Evolutionary conservation across 1,284 basidiomycete species (phyloP).

Genomic region (Thelephora terrestris): DNA sequence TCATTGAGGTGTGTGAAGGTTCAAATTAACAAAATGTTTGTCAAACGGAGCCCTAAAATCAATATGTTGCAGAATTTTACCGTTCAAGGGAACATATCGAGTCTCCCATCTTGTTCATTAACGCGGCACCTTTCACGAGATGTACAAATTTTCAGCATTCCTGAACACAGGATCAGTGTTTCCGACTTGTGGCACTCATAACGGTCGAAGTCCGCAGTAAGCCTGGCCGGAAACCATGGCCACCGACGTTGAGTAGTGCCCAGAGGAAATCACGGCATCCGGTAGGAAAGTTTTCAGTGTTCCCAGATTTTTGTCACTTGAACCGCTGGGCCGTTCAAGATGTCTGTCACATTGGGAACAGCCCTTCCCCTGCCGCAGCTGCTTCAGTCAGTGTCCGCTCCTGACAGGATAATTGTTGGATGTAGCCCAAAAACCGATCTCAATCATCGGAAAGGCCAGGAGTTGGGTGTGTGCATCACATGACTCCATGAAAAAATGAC

Average conservation of each 20-base stretch:
- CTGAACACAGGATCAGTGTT: conserved; percentile 70
- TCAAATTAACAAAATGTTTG: conserved; percentile 74
- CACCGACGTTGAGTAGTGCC: conserved; percentile 76
- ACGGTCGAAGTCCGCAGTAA: conserved; percentile 2
- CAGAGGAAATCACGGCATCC: conserved; percentile 96
- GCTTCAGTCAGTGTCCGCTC: conserved; percentile 54
- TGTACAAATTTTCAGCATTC: conserved; percentile 99
- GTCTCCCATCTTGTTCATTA: conserved; percentile 58
- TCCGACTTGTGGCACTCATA: conserved; percentile 26
- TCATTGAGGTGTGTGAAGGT: conserved; percentile 92
- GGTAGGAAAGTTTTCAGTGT: conserved; percentile 81
- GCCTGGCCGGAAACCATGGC: not conserved
- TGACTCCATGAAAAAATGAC: conserved; percentile 76
- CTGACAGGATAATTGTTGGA: conserved; percentile 76
- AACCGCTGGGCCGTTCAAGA: conserved; percentile 57
- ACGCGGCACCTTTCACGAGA: conserved; percentile 68
- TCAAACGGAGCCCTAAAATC: conserved; percentile 61
- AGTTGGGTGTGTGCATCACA: no score
- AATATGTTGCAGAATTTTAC: not conserved
- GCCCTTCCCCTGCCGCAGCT: conserved; percentile 74
- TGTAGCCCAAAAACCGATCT: no score
- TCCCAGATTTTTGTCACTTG: conserved; percentile 50
- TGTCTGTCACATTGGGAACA: conserved; percentile 88
- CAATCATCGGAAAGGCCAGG: no score
- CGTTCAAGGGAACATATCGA: not conserved